These are phyloP conservation scores for Trametes cinnabarina DNA, from an alignment of 768 basidiomycete species.

Conservation along the genomic window DNA sequence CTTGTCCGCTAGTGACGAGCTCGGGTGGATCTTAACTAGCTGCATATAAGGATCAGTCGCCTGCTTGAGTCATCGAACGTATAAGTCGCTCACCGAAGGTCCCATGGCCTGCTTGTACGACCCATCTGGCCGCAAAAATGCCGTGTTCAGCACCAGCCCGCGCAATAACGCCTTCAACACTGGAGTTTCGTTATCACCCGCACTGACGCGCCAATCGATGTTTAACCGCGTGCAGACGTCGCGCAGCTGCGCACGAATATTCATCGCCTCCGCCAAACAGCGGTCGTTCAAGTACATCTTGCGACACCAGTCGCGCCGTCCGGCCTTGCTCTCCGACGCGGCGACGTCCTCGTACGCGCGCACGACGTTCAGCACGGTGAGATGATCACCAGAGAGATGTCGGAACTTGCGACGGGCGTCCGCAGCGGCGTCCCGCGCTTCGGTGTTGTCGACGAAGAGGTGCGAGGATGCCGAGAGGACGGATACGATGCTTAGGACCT, in stretches of 20 bases:
- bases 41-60: conserved; percentile 6
- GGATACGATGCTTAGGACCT: conserved; percentile 83
- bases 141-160: conserved; percentile 82
- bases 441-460: conserved; percentile 74
- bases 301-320: conserved; percentile 75
- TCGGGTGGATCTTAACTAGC: conserved; percentile 89
- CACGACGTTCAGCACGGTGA: conserved; percentile 85
- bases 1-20: conserved; percentile 77
- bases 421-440: conserved; percentile 69
- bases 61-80: background rate
- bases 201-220: conserved; percentile 58
- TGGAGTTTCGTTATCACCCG: conserved; percentile 58
- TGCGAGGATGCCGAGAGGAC: conserved; percentile 79
- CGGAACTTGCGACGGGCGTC: conserved; percentile 76
- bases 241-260: conserved; percentile 78
- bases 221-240: conserved; percentile 57
- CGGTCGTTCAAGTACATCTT: conserved; percentile 82
- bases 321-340: conserved; percentile 43
- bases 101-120: conserved; percentile 83
- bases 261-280: conserved; percentile 71
- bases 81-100: conserved; percentile 46
- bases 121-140: conserved; percentile 81
- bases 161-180: conserved; percentile 70
- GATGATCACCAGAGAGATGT: conserved; percentile 86
- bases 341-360: conserved; percentile 76